A percentile compares a stretch with the other conserved stretches of the same genome.
These are phyloP conservation scores for Penium margaritaceum DNA, from an alignment of 139 green algal species.

Conservation along the genomic window DNA sequence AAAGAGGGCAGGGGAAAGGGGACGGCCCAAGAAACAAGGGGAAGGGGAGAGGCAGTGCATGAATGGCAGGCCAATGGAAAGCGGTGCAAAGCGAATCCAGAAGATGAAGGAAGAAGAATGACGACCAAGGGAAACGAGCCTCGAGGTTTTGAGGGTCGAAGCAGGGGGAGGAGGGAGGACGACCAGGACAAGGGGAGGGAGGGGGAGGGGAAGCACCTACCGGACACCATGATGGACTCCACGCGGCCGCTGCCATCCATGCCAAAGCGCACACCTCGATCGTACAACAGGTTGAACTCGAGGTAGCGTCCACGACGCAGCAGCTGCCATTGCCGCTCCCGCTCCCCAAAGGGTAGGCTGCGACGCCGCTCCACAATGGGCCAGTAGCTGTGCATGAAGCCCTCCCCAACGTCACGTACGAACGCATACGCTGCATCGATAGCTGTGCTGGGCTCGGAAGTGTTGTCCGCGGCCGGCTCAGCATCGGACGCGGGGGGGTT, in stretches of 20 bases:
- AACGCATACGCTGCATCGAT: slow-evolving; percentile 50
- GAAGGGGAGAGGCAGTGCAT: no score
- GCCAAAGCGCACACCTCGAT: slow-evolving; percentile 72
- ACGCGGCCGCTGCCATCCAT: slow-evolving; percentile 71
- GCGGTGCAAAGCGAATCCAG: no score
- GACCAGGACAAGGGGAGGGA: no score
- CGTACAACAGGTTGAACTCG: slow-evolving; percentile 98
- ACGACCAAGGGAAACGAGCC: no score
- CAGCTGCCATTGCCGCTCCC: slow-evolving; percentile 83
- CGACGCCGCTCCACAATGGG: slow-evolving; percentile 58
- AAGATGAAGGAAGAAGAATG: no score
- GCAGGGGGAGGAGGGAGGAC: no score
- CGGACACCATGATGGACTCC: slow-evolving; percentile 91
- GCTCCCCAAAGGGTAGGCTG: slow-evolving; percentile 54
- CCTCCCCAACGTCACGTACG: slow-evolving; percentile 44
- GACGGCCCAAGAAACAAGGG: no score
- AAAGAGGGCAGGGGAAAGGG: no score
- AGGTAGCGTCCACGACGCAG: slow-evolving; percentile 78
- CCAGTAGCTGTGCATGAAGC: slow-evolving; percentile 39
- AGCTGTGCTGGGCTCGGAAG: neutral
- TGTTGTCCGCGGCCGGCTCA: slow-evolving; percentile 5
- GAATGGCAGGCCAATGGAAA: no score
- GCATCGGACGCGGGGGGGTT: slow-evolving; percentile 51
- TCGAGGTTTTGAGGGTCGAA: no score
- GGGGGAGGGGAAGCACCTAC: no score